Evolutionary conservation across 2,329 filamentous ascomycete genomes (phyloP), one percentile per base, ranked within the genome.

Genomic region (Cladorrhinum sp.): DNA sequence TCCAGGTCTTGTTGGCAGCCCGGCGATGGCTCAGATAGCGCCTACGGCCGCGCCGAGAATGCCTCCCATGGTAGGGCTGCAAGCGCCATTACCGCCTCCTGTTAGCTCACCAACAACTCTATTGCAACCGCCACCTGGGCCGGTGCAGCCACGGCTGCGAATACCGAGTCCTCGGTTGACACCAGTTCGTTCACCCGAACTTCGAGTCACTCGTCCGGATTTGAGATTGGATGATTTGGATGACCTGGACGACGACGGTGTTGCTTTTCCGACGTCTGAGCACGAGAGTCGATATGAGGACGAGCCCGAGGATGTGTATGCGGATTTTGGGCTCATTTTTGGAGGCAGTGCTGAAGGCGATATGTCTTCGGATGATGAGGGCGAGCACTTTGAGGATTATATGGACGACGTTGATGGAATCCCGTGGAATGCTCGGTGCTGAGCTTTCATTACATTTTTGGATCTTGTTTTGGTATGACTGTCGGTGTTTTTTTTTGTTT

Each of bases 391-490:
- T 58, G 81, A 84, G 67, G 81, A 83, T 65, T 83, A 81, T 66
- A 74, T 84, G 65, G 81, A 84, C 64, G 81, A 83, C 62, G 68
- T 84, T 62, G 82, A 84, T 63, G 81, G 81, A 9, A 82, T 84
- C 62, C 78, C 79, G 6, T 83, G 80, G 71, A 65, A 72, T 36
- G 71, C 68, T 18, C 70, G 72, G 66, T 67, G 62, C 58, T 66
- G 50, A 59, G n/a, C n/a, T n/a, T n/a, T n/a, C n/a, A n/a, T n/a
- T n/a, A n/a, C n/a, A n/a, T n/a, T n/a, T n/a, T n/a, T n/a, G n/a
- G n/a, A n/a, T 27, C 10, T 29, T 29, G 36, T 41, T 41, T 41
- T 41, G 16, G 10, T 18, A 29, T 23, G 16, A 16, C 13, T 54
- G n/a, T 41, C 22, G 25, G 29, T 48, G 29, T 24, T 59, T 41